These are phyloP conservation scores for Pestalotiopsis sp. DNA, from an alignment of 2,329 filamentous ascomycete species.

Conservation along the genomic window DNA sequence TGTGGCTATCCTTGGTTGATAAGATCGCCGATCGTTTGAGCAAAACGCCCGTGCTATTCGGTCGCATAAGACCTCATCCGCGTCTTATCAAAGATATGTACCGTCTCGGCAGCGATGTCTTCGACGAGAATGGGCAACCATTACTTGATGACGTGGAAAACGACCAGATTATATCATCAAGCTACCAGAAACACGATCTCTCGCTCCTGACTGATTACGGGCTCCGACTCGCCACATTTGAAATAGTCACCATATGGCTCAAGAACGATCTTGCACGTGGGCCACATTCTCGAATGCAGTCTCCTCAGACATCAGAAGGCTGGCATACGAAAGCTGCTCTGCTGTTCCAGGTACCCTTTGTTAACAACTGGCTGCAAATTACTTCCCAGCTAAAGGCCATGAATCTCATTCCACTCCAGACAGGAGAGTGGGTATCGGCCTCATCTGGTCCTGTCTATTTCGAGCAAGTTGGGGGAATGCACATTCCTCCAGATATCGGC, in stretches of 20 bases:
- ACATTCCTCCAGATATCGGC: too few relatives aligned
- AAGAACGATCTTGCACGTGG: conserved; percentile 13
- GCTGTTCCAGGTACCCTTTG: conserved; percentile 14
- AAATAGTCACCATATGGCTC: conserved; percentile 12
- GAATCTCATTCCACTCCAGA: conserved; percentile 18
- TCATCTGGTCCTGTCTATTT: too few relatives aligned
- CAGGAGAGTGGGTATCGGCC: conserved; percentile 18
- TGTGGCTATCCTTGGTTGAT: conserved; percentile 26
- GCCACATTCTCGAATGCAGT: conserved; percentile 18
- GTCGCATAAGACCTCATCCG: neutral
- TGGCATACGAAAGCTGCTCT: conserved; percentile 22
- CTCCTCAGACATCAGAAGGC: conserved; percentile 6
- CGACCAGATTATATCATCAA: conserved; percentile 15
- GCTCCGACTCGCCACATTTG: neutral
- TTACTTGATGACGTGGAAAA: conserved; percentile 22
- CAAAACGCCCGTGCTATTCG: neutral
- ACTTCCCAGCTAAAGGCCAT: neutral
- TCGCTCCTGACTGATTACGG: conserved; percentile 15
- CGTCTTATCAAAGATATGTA: neutral
- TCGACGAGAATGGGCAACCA: conserved; percentile 21
- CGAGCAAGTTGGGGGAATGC: too few relatives aligned
- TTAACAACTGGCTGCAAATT: neutral
- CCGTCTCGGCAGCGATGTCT: neutral
- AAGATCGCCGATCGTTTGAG: conserved; percentile 21
- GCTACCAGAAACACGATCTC: conserved; percentile 1